Percentiles rank a stretch among this genome's conserved stretches.
Conservation (phyloP, 495 filamentous ascomycete species). For the Podospora conica region DNA sequence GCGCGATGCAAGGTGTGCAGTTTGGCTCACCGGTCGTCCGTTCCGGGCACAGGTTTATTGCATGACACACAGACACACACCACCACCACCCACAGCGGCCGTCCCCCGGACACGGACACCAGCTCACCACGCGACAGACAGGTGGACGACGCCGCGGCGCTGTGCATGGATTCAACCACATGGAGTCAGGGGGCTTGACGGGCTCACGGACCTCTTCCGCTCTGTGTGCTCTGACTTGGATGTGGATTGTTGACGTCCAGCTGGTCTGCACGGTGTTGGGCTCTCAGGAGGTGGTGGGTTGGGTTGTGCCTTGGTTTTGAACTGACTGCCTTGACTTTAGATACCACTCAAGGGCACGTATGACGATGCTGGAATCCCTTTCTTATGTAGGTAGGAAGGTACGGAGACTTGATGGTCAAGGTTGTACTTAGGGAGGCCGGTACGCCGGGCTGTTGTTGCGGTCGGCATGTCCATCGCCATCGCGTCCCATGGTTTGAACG, state of each 20-base stretch:
- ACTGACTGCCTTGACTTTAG: neutral
- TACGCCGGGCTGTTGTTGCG: neutral
- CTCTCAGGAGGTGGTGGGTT: no score
- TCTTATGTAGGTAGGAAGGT: no score
- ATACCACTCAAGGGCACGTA: neutral
- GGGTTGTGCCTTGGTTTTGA: neutral
- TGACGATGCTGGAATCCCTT: no score
- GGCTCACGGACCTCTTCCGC: neutral
- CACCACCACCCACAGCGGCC: no score
- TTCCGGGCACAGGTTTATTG: neutral
- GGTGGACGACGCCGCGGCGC: neutral
- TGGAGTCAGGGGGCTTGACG: neutral
- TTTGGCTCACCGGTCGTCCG: neutral
- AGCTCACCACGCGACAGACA: neutral
- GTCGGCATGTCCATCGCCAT: neutral
- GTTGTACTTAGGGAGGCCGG: neutral
- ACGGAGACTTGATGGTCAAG: neutral
- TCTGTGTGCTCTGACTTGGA: neutral
- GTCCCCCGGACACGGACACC: no score
- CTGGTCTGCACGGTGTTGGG: neutral
- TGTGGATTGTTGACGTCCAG: neutral
- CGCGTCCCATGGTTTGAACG: neutral
- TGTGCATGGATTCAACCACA: neutral
- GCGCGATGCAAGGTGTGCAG: neutral
- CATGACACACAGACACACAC: neutral